Percentiles rank a stretch among this genome's conserved stretches.
Conservation (phyloP, 257 asterid genomes). For the Solanum ossicruentum region DNA sequence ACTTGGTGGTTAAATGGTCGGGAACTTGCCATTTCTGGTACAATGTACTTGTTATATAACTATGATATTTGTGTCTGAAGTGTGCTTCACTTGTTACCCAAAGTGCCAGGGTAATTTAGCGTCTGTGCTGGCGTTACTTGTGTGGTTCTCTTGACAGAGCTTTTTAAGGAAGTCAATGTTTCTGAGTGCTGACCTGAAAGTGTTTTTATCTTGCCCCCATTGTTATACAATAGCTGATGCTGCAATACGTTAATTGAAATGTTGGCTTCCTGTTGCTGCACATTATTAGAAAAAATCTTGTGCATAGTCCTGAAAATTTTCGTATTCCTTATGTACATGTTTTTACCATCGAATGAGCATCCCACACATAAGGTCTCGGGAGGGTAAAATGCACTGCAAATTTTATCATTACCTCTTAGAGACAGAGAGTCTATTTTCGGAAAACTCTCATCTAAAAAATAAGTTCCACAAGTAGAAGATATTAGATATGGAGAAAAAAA, state of each 20-base stretch:
- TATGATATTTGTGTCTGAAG: background rate
- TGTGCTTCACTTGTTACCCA: background rate
- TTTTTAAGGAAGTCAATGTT: background rate
- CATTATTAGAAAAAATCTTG: background rate
- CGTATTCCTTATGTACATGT: background rate
- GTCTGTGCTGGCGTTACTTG: background rate
- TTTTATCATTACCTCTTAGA: no score
- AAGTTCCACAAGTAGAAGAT: no score
- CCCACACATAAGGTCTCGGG: no score
- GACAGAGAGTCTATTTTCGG: no score
- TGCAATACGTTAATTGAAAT: background rate
- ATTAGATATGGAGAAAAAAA: no score
- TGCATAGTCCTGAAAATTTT: background rate
- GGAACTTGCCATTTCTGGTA: background rate
- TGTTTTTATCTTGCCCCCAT: background rate
- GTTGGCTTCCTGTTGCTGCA: background rate
- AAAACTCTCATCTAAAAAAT: no score
- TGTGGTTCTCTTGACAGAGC: background rate
- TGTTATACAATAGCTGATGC: background rate
- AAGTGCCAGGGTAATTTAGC: background rate
- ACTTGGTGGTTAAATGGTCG: background rate
- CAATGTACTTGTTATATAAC: background rate
- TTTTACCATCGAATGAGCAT: background rate
- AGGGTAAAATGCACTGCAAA: no score
- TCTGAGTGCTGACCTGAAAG: background rate